phyloP scores from a whole-genome alignment of 306 rosid species.

The Ziziphus jujuba region DNA sequence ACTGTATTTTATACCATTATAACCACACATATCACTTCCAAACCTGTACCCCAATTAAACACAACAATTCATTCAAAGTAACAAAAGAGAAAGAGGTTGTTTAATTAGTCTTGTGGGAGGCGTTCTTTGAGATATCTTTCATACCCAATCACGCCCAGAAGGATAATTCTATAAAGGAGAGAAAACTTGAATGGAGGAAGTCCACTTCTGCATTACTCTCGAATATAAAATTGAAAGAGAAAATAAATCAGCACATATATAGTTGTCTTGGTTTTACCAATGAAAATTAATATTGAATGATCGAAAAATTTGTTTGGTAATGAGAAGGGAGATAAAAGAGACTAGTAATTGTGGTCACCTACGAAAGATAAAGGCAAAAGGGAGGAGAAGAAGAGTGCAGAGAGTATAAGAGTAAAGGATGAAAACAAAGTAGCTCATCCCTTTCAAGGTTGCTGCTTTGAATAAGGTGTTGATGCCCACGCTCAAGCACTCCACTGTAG shows the following conservation, averaged over 20 bases:
- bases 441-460: constrained; percentile 50
- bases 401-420: constrained; percentile 44
- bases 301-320: no score
- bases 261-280: neutral
- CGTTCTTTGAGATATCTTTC: neutral
- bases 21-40: neutral
- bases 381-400: constrained; percentile 45
- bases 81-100: neutral
- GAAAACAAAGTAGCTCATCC: constrained; percentile 54
- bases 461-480: constrained; percentile 49
- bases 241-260: neutral
- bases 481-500: constrained; percentile 40
- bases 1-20: neutral
- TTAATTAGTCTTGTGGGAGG: neutral
- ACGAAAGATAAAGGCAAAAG: constrained; percentile 43
- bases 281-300: neutral
- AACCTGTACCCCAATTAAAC: neutral
- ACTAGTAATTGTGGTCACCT: constrained; percentile 23
- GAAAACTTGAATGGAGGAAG: constrained; percentile 41
- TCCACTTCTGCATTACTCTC: constrained; percentile 28
- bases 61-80: no score
- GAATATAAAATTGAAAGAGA: neutral
- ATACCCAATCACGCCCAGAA: constrained; percentile 53
- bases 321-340: neutral
- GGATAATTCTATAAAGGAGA: constrained; percentile 38